A percentile compares a stretch with the other conserved stretches of the same genome.
Conservation (phyloP, 1,139 yeast genomes). For the Diutina catenulata region DNA sequence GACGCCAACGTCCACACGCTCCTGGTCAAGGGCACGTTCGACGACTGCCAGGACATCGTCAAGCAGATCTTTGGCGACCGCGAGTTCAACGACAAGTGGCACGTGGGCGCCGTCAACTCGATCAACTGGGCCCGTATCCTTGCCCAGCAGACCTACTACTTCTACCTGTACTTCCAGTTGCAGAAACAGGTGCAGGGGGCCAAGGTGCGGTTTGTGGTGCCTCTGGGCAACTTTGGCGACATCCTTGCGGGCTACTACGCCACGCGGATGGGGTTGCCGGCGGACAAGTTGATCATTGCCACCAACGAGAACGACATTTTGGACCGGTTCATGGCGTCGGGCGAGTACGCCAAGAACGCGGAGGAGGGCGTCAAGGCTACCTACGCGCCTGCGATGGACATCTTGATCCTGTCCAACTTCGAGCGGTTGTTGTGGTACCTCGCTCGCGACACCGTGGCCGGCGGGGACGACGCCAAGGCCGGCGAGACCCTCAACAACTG, state of each 20-base stretch:
- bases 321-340: conserved; percentile 81
- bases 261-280: conserved; percentile 88
- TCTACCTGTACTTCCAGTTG: conserved; percentile 79
- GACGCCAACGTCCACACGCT: conserved; percentile 90
- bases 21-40: conserved; percentile 92
- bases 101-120: conserved; percentile 95
- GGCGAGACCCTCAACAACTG: conserved; percentile 61
- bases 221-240: conserved; percentile 97
- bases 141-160: conserved; percentile 95
- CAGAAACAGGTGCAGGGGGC: conserved; percentile 19
- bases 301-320: conserved; percentile 92
- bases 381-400: conserved; percentile 97
- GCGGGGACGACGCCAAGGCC: conserved; percentile 51
- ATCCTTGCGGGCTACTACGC: conserved; percentile 95
- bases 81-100: conserved; percentile 79
- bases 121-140: conserved; percentile 98
- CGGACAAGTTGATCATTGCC: conserved; percentile 78
- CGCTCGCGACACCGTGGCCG: conserved; percentile 55
- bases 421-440: conserved; percentile 95
- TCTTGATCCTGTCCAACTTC: conserved; percentile 85
- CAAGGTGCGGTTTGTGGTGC: conserved; percentile 78
- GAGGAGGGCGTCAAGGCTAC: conserved; percentile 65
- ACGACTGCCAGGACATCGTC: conserved; percentile 95
- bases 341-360: conserved; percentile 62
- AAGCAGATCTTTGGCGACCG: conserved; percentile 85